These are phyloP conservation scores for Aspergillus funiculosus DNA, from an alignment of 495 filamentous ascomycete species.

Conservation along the genomic window DNA sequence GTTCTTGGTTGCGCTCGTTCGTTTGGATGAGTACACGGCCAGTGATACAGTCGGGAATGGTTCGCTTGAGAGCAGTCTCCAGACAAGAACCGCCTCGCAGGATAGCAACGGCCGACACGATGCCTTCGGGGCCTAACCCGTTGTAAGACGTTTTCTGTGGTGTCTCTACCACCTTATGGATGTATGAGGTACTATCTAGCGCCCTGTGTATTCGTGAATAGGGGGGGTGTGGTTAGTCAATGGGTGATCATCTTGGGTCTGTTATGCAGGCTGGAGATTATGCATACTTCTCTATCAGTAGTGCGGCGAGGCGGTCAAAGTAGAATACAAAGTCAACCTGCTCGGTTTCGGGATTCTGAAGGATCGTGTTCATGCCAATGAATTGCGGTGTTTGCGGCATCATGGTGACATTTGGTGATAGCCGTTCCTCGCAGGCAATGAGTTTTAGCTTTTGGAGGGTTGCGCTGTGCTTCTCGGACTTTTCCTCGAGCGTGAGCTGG, in stretches of 20 bases:
- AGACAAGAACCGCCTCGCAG: conserved; percentile 80
- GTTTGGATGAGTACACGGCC: conserved; percentile 89
- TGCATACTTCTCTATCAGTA: conserved; percentile 76
- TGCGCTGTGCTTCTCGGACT: conserved; percentile 74
- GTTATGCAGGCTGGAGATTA: background rate
- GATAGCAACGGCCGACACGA: conserved; percentile 80
- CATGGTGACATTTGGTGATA: conserved; percentile 66
- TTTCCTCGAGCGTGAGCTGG: conserved; percentile 72
- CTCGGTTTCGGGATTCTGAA: conserved; percentile 71
- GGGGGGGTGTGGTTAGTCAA: background rate
- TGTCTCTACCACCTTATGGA: conserved; percentile 55
- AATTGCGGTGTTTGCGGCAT: conserved; percentile 73
- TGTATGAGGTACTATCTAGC: conserved; percentile 65
- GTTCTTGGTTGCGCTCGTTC: conserved; percentile 75
- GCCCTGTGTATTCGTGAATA: conserved; percentile 43
- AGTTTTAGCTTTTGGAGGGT: conserved; percentile 67
- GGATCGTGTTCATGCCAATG: conserved; percentile 80
- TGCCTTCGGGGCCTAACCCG: conserved; percentile 60
- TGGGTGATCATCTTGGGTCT: background rate
- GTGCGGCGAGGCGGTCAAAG: conserved; percentile 75
- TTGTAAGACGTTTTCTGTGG: conserved; percentile 59
- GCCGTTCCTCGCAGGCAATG: conserved; percentile 59
- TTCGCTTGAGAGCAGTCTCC: conserved; percentile 80
- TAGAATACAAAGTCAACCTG: conserved; percentile 95
- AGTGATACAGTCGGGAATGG: conserved; percentile 85